Evolutionary conservation across 352 stramenopile genomes (phyloP).

Genomic region (Pythium inflatum): DNA sequence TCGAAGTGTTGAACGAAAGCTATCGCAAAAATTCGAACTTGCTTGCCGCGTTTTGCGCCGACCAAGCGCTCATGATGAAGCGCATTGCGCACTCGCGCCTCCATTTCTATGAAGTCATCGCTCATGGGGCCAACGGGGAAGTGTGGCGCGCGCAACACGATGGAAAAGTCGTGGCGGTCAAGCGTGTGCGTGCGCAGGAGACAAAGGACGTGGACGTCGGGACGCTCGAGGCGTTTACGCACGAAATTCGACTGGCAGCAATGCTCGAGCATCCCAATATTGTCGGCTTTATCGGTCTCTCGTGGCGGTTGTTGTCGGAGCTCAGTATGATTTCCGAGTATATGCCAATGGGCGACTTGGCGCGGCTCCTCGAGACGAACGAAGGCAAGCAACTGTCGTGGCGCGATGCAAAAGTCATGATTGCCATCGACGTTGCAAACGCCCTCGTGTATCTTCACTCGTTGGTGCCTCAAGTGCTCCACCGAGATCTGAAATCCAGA

Average conservation of each 20-base stretch:
- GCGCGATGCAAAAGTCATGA: constrained; percentile 57
- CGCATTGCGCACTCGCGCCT: constrained; percentile 76
- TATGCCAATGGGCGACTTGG: constrained; percentile 75
- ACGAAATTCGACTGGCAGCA: constrained; percentile 83
- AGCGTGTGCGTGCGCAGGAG: too few species aligned
- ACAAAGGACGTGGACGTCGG: too few species aligned
- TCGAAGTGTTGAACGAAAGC: too few species aligned
- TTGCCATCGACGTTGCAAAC: constrained; percentile 70
- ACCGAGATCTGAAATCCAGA: constrained; percentile 71
- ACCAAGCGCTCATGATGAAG: constrained; percentile 59
- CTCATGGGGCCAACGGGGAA: constrained; percentile 79
- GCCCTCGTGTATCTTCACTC: constrained; percentile 79
- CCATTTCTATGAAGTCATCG: constrained; percentile 70
- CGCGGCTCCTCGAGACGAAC: constrained; percentile 49
- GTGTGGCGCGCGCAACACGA: too few species aligned
- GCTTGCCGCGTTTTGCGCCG: too few species aligned
- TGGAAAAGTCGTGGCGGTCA: too few species aligned
- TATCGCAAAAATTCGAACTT: too few species aligned
- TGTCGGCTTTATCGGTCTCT: constrained; percentile 79
- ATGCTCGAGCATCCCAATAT: constrained; percentile 81
- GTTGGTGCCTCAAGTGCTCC: constrained; percentile 65
- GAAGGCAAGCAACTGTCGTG: constrained; percentile 52
- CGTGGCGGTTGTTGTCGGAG: constrained; percentile 78
- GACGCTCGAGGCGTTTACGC: constrained; percentile 73
- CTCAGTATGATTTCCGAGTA: constrained; percentile 82